phyloP scores from a whole-genome alignment of 225 moss, liverwort and hornwort genomes.

The Asterella californica region DNA sequence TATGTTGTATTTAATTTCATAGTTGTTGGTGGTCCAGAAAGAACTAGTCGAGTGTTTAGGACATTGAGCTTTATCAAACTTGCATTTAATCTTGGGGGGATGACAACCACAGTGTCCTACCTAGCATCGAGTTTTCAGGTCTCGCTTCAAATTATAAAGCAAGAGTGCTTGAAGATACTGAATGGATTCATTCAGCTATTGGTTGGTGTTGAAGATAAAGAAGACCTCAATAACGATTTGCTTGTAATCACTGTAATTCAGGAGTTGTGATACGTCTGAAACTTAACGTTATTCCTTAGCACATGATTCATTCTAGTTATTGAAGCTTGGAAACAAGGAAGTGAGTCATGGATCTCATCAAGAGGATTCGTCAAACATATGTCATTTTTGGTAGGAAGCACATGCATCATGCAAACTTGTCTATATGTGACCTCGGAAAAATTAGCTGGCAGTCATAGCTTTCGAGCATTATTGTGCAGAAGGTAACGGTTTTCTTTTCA shows the following conservation, averaged over 20 bases:
- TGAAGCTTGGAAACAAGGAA: too few species aligned
- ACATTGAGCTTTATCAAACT: slow-evolving; percentile 31
- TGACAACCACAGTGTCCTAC: slow-evolving; percentile 36
- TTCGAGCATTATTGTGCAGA: slow-evolving; percentile 30
- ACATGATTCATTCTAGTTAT: too few species aligned
- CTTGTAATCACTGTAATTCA: slow-evolving; percentile 40
- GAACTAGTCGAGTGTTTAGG: slow-evolving; percentile 9
- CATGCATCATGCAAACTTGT: slow-evolving; percentile 46
- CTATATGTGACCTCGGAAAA: slow-evolving; percentile 50
- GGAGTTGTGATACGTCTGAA: slow-evolving; percentile 33
- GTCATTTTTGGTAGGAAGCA: too few species aligned
- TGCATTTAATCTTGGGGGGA: slow-evolving; percentile 33
- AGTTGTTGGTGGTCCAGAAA: slow-evolving; percentile 23
- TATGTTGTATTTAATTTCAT: slow-evolving; percentile 32
- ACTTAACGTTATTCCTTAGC: not conserved
- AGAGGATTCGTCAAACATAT: too few species aligned
- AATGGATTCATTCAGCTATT: slow-evolving; percentile 32
- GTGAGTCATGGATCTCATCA: too few species aligned
- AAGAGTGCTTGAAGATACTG: slow-evolving; percentile 22
- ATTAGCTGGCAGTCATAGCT: slow-evolving; percentile 33
- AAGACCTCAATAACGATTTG: slow-evolving; percentile 30
- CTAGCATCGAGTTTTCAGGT: slow-evolving; percentile 29
- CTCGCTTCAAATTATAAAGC: slow-evolving; percentile 1
- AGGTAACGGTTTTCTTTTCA: too few species aligned
- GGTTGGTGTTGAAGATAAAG: slow-evolving; percentile 29